Evolutionary conservation across 2,329 filamentous ascomycete species (phyloP).

Genomic region (Alternaria alternata): DNA sequence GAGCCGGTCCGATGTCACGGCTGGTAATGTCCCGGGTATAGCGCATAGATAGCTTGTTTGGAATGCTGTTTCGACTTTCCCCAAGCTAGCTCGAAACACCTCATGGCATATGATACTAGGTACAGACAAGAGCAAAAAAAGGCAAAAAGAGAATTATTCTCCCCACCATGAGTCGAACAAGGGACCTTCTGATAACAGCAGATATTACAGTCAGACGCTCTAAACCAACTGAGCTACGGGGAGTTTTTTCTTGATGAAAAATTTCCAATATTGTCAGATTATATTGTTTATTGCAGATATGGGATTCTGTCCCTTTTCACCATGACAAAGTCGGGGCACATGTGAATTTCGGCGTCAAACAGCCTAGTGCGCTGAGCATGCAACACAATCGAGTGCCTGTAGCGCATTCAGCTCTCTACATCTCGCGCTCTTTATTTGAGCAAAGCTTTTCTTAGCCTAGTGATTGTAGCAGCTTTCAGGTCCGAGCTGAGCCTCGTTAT

Average conservation of each 20-base stretch:
- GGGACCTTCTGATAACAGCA: slow-evolving; percentile 47
- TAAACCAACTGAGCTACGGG: slow-evolving; percentile 47
- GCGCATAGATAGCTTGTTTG: neutral
- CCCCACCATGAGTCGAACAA: slow-evolving; percentile 45
- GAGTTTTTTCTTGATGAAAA: slow-evolving; percentile 24
- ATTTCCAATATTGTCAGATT: rapidly evolving
- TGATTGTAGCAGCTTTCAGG: neutral
- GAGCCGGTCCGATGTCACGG: neutral
- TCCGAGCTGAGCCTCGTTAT: neutral
- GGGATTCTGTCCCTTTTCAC: too few species aligned
- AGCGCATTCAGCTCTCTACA: neutral
- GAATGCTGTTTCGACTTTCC: neutral
- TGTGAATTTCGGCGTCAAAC: neutral
- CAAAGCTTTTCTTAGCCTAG: too few species aligned
- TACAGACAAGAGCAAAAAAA: neutral
- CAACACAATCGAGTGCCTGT: neutral
- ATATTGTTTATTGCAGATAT: rapidly evolving
- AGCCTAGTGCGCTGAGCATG: neutral
- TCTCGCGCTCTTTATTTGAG: neutral
- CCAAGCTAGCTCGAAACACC: neutral
- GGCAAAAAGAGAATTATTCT: slow-evolving; percentile 29
- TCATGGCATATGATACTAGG: neutral
- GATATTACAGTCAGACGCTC: slow-evolving; percentile 50
- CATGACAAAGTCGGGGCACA: neutral
- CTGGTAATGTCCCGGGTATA: neutral